Conservation (phyloP, 176 grass and related monocot genomes). For the Ensete ventricosum region DNA sequence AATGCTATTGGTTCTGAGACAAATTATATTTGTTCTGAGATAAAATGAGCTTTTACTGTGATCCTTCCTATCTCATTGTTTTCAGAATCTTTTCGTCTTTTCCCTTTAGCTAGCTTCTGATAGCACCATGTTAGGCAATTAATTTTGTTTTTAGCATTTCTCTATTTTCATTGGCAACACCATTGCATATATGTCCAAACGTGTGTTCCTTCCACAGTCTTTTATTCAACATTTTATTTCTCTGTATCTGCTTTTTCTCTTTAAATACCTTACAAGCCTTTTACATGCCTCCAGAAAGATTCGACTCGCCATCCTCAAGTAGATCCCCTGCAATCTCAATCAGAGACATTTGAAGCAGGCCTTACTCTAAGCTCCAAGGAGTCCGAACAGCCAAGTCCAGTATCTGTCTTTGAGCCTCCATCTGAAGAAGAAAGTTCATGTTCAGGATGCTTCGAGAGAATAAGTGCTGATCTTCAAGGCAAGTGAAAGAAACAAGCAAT, state of each 20-base stretch:
- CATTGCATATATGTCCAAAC: not conserved
- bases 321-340: conserved; percentile 19
- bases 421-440: conserved; percentile 51
- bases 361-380: conserved; percentile 30
- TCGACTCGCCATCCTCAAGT: not conserved
- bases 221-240: not conserved
- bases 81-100: not conserved
- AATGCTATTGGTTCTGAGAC: too few species aligned
- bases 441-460: conserved; percentile 88
- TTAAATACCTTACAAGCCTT: not conserved
- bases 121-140: not conserved
- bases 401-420: conserved; percentile 79
- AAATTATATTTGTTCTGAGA: too few species aligned
- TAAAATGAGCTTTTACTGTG: not conserved
- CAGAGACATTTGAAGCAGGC: conserved; percentile 25
- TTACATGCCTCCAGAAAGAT: conserved; percentile 4
- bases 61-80: not conserved
- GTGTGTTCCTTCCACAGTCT: too few species aligned
- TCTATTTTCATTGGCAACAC: not conserved
- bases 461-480: conserved; percentile 94
- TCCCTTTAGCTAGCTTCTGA: too few species aligned
- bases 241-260: not conserved
- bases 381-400: conserved; percentile 71
- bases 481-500: conserved; percentile 23
- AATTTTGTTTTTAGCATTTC: not conserved